Percentiles rank a stretch among this genome's conserved stretches.
These are phyloP conservation scores for Naumovozyma dairenensis DNA, from an alignment of 805 yeast genomes.

Conservation along the genomic window DNA sequence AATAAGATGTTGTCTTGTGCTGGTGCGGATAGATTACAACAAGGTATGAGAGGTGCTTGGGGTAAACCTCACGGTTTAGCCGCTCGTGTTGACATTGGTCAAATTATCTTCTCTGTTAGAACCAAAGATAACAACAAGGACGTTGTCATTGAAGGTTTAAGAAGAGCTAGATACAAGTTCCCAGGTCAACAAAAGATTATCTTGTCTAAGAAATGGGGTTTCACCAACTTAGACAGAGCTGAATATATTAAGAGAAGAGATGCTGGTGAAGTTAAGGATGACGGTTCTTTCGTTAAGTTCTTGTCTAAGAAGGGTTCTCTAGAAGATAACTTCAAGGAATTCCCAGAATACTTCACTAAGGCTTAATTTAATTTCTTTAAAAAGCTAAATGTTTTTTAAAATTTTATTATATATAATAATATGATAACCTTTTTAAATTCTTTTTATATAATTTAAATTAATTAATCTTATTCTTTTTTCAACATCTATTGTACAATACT, in stretches of 20 bases:
- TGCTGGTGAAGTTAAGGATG: constrained; percentile 97
- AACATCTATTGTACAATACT: neutral
- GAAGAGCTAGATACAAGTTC: constrained; percentile 99
- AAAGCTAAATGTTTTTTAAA: neutral
- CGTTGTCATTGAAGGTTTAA: constrained; percentile 95
- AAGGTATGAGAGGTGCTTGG: constrained; percentile 99
- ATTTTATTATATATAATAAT: too few species aligned
- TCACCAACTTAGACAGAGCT: constrained; percentile 97
- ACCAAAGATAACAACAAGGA: constrained; percentile 97
- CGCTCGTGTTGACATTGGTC: constrained; percentile 98
- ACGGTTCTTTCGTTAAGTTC: constrained; percentile 99
- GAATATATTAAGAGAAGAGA: constrained; percentile 91
- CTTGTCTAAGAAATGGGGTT: constrained; percentile 99
- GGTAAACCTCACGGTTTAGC: constrained; percentile 99
- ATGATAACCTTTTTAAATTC: too few species aligned
- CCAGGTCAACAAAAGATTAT: constrained; percentile 99
- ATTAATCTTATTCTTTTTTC: constrained; percentile 1
- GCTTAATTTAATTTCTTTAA: constrained; percentile 27
- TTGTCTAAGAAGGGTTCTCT: constrained; percentile 92
- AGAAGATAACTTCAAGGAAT: constrained; percentile 80
- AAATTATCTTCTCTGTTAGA: constrained; percentile 95
- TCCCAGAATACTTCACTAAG: constrained; percentile 71
- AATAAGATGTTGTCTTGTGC: constrained; percentile 99
- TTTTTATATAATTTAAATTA: too few species aligned
- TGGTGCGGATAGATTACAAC: constrained; percentile 99